Base-by-base conservation (phyloP, 257 asterid species). In the Ligustrum vulgare region DNA sequence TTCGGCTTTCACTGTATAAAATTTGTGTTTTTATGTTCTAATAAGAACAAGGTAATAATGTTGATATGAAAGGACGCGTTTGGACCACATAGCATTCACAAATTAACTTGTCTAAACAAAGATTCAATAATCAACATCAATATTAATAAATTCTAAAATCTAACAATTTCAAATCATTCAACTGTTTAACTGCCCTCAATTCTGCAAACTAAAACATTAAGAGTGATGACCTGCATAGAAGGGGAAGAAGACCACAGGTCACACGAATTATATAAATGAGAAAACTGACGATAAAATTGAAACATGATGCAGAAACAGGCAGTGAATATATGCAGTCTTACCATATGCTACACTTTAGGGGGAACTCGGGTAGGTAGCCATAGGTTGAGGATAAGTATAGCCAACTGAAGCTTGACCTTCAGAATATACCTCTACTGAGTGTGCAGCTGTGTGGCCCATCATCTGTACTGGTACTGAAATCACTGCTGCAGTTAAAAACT, bases 321-420 rank as follows among this genome's bases (percentile, higher is more conserved):
- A 54, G n/a, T 1, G 10, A 54, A 2, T 51, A 56, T 36, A 4
- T 39, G 33, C 45, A 60, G 58, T 34, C 16, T 28, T 56, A 31
- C 54, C 62, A 41, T 72, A 58, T 78, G 67, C 79, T 71, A 12
- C 8, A 56, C 45, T 35, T 23, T 54, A 88, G 5, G 87, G 33
- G 36, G 73, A 69, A 56, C 34, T 63, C 2, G 86, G 90, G 76
- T 87, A 89, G 18, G 91, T 12, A 11, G 81, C 76, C 83, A 88
- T 74, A 11, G 84, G 79, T 62, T 77, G 96, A 49, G 91, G 87
- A 68, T 89, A 92, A 12, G 71, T 70, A 45, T 91, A 93, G 34
- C 92, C 91, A 69, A 78, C 71, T 10, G 88, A 86, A 58, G 72
- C 78, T 66, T 70, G 82, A 7, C 78, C 66, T 37, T n/a, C n/a